Evolutionary conservation across 352 stramenopile species (phyloP), one percentile per base, ranked within the genome.

Genomic region (Peronospora destructor): DNA sequence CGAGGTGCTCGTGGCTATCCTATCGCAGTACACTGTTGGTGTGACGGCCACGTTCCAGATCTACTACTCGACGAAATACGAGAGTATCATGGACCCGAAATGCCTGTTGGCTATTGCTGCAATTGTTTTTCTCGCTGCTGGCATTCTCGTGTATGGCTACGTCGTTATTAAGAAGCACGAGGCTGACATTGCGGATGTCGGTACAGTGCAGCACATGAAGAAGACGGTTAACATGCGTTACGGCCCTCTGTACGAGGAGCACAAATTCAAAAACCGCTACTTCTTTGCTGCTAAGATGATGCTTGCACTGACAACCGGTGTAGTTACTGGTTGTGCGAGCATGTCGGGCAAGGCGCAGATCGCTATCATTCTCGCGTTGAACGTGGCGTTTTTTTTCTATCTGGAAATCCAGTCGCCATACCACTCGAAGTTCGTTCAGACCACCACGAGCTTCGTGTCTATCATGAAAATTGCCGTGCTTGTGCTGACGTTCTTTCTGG

Each of bases 201-300:
- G 79, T 19, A 89, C 75, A 0, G 59, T 76, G 16, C 61, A 78
- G 45, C 82, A 93, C 55, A 49, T 88, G 48, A 85, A 93, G 59
- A 93, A 93, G 60, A 64, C 72, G 13, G 76, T 91, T 2, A 86
- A 84, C 67, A 76, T 79, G 61, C 79, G 82, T 10, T 91, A 89
- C 50, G 82, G 79, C 2, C 70, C 78, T 40, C 63, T 93, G 42
- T 93, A 93, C 57, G 82, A 93, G 46, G 79, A 93, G 65, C 91
- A 91, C 72, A 90, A 86, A 65, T 93, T 73, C 66, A 83, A 87
- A 62, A 84, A 86, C 60, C 82, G 79, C 29, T 91, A 75, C 66
- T 93, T 91, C 64, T 93, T 93, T 35, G 71, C 75, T 13, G 62
- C 74, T 39, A 90, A 89, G 61, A 82, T 88, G 74, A 73, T 84